phyloP scores from a whole-genome alignment of 495 filamentous ascomycete genomes.

The Cudoniella acicularis region DNA sequence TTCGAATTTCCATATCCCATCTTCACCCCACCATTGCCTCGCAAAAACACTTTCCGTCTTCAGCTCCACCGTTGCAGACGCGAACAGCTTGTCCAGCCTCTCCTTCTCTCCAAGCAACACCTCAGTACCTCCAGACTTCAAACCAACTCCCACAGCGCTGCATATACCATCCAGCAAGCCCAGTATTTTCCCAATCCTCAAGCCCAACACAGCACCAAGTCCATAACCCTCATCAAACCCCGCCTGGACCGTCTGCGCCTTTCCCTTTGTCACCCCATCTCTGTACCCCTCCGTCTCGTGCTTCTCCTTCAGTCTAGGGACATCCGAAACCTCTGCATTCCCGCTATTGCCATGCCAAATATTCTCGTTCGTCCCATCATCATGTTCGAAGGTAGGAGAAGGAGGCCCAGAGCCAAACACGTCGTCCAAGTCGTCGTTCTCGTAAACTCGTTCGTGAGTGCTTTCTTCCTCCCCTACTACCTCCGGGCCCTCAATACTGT shows the following conservation, averaged over 20 bases:
- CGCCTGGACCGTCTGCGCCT: slow-evolving; percentile 63
- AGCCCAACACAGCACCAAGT: slow-evolving; percentile 74
- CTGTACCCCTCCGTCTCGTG: slow-evolving; percentile 89
- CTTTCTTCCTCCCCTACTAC: not conserved
- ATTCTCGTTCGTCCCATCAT: not conserved
- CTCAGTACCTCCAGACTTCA: slow-evolving; percentile 8
- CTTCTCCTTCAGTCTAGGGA: slow-evolving; percentile 67
- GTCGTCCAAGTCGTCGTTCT: slow-evolving; percentile 24
- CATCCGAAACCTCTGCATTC: slow-evolving; percentile 55
- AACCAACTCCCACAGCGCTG: slow-evolving; percentile 27
- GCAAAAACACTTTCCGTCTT: slow-evolving; percentile 60
- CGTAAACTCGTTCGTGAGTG: not conserved
- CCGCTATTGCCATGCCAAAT: not conserved
- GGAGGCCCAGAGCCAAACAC: slow-evolving; percentile 25
- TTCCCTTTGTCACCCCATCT: slow-evolving; percentile 73
- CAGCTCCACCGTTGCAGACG: slow-evolving; percentile 57
- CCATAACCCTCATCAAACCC: slow-evolving; percentile 89
- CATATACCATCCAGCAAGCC: slow-evolving; percentile 67
- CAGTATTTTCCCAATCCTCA: slow-evolving; percentile 63
- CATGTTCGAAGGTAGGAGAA: slow-evolving; percentile 10
- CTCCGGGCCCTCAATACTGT: not conserved
- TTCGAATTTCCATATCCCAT: slow-evolving; percentile 61
- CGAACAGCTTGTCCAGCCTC: slow-evolving; percentile 39
- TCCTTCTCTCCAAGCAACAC: slow-evolving; percentile 27
- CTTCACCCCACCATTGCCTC: slow-evolving; percentile 51